Percentiles rank a stretch among this genome's conserved stretches.
Conservation (phyloP, 768 basidiomycete genomes). For the Lactarius psammicola region DNA sequence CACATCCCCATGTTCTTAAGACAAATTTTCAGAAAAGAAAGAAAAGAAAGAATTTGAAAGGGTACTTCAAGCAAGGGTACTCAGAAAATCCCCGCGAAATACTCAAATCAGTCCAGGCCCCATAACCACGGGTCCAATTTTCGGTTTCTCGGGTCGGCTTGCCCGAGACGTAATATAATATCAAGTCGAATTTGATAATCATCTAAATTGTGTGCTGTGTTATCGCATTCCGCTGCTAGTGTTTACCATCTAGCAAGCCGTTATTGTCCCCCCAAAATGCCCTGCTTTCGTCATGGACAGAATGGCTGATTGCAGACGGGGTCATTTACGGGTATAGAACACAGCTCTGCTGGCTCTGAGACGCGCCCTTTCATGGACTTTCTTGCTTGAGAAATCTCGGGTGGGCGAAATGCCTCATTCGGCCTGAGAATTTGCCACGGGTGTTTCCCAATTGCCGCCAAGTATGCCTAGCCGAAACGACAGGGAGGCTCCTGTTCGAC, state of each 20-base stretch:
- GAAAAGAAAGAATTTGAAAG: slow-evolving; percentile 8
- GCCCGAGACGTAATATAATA: background rate
- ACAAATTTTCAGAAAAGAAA: background rate
- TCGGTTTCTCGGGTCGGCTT: background rate
- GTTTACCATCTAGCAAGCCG: background rate
- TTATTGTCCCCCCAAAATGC: background rate
- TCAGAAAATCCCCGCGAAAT: background rate
- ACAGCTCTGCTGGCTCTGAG: background rate
- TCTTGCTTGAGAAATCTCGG: background rate
- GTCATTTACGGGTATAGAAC: background rate
- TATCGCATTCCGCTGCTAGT: background rate
- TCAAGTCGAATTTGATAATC: background rate
- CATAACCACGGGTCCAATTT: background rate
- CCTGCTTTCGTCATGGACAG: background rate
- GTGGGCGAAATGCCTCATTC: slow-evolving; percentile 13
- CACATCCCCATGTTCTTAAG: background rate
- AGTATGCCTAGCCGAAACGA: background rate
- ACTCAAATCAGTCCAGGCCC: background rate
- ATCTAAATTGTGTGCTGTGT: background rate
- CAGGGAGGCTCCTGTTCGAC: too few species aligned
- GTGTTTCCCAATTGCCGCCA: slow-evolving; percentile 4
- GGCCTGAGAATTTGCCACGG: slow-evolving; percentile 10
- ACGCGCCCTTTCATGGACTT: background rate
- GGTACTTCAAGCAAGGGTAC: slow-evolving; percentile 10
- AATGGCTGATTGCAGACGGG: background rate